These are phyloP conservation scores for Posidonia oceanica DNA, from an alignment of 116 monocot species.

Conservation along the genomic window DNA sequence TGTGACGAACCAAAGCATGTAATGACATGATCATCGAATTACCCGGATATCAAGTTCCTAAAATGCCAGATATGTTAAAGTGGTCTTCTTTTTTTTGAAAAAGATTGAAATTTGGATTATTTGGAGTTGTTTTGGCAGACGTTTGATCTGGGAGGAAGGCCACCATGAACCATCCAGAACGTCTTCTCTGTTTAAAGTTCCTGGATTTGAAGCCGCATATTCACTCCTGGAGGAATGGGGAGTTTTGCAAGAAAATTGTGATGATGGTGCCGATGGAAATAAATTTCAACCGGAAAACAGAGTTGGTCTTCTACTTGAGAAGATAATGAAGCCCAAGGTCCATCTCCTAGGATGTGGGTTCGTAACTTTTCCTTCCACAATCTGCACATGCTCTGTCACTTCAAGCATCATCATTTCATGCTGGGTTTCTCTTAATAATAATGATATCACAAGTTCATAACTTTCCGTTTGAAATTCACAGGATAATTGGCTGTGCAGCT, in stretches of 20 bases:
- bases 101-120: neutral
- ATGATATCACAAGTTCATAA: neutral
- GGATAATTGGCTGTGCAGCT: slow-evolving; percentile 52
- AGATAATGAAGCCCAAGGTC: slow-evolving; percentile 34
- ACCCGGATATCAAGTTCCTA: neutral
- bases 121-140: slow-evolving; percentile 27
- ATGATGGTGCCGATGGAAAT: neutral
- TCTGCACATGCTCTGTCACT: neutral
- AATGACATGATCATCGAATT: too few relatives aligned
- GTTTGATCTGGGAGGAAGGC: slow-evolving; percentile 71
- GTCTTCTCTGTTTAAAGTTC: slow-evolving; percentile 8
- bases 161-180: slow-evolving; percentile 13
- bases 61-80: neutral
- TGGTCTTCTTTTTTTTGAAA: neutral
- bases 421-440: too few relatives aligned
- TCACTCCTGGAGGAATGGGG: slow-evolving; percentile 25
- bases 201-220: slow-evolving; percentile 18
- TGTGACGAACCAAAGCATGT: too few relatives aligned
- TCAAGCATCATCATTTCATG: too few relatives aligned
- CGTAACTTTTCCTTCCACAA: slow-evolving; percentile 14
- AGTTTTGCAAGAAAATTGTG: neutral
- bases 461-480: slow-evolving; percentile 13
- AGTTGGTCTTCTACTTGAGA: slow-evolving; percentile 20
- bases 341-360: slow-evolving; percentile 52
- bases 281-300: slow-evolving; percentile 13